These are phyloP conservation scores for Prunus yedoensis DNA, from an alignment of 331 rosid species.

Conservation along the genomic window DNA sequence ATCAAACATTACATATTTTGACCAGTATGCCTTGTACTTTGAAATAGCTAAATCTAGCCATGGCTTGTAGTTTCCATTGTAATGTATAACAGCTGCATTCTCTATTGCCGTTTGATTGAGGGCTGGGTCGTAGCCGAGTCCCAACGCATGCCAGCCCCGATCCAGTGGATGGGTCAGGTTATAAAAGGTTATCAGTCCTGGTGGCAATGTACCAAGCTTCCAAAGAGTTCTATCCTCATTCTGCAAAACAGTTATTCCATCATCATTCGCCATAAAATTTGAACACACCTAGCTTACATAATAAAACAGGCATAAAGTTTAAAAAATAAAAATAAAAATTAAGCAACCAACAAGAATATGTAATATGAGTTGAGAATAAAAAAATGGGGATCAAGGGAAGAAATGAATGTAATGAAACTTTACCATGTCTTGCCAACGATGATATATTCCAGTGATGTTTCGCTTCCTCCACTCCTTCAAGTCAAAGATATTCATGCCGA, in stretches of 20 bases:
- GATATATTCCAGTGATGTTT: slow-evolving; percentile 89
- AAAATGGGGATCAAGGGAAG: background rate
- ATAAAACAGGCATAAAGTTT: background rate
- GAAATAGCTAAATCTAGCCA: slow-evolving; percentile 94
- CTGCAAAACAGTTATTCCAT: slow-evolving; percentile 46
- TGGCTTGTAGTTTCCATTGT: slow-evolving; percentile 97
- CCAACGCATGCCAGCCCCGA: slow-evolving; percentile 90
- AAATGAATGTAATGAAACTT: slow-evolving; percentile 12
- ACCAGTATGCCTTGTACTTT: slow-evolving; percentile 86
- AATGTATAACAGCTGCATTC: slow-evolving; percentile 84
- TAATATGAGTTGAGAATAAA: background rate
- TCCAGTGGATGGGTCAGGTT: slow-evolving; percentile 78
- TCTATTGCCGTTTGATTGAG: slow-evolving; percentile 73
- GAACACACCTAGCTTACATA: background rate
- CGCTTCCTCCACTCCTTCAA: slow-evolving; percentile 92
- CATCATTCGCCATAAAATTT: background rate
- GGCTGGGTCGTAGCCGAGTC: slow-evolving; percentile 98
- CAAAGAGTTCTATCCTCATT: slow-evolving; percentile 97
- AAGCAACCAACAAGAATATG: background rate
- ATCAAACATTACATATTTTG: slow-evolving; percentile 72
- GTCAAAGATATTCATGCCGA: slow-evolving; percentile 93
- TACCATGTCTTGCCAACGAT: slow-evolving; percentile 95
- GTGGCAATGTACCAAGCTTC: slow-evolving; percentile 95
- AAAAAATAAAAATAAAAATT: background rate
- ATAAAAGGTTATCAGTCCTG: slow-evolving; percentile 87